phyloP scores from a whole-genome alignment of 108 stramenopile genomes.

The Nannochloropsis salina region DNA sequence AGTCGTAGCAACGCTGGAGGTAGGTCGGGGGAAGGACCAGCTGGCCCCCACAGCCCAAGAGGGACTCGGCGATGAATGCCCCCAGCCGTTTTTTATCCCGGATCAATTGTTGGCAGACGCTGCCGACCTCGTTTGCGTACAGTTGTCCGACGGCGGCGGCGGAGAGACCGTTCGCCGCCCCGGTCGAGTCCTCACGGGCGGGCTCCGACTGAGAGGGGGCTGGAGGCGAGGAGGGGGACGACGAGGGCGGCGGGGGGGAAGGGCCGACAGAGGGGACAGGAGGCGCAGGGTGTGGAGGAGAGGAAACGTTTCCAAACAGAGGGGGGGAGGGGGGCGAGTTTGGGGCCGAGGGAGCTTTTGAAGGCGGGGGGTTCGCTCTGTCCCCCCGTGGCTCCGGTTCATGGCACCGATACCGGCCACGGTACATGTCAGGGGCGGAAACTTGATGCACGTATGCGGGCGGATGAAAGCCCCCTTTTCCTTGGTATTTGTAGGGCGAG shows the following conservation, averaged over 20 bases:
- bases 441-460: constrained; percentile 64
- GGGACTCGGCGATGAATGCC: constrained; percentile 80
- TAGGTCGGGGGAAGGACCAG: constrained; percentile 69
- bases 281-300: no score
- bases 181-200: no score
- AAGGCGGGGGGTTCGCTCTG: no score
- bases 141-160: constrained; percentile 56
- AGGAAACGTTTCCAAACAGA: no score
- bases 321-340: no score
- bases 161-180: no score
- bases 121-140: constrained; percentile 37
- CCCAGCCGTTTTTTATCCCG: constrained; percentile 59
- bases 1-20: constrained; percentile 58
- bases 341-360: no score
- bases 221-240: no score
- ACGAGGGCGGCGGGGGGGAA: no score
- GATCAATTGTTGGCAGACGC: not conserved
- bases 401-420: constrained; percentile 53
- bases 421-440: constrained; percentile 74
- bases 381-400: no score
- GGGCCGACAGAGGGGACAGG: no score
- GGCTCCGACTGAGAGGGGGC: no score
- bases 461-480: not conserved
- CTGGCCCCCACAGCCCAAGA: constrained; percentile 81
- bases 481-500: constrained; percentile 78